Evolutionary conservation across 1,284 basidiomycete genomes (phyloP), one percentile per base, ranked within the genome.

Genomic region (Puccinia novopanici): DNA sequence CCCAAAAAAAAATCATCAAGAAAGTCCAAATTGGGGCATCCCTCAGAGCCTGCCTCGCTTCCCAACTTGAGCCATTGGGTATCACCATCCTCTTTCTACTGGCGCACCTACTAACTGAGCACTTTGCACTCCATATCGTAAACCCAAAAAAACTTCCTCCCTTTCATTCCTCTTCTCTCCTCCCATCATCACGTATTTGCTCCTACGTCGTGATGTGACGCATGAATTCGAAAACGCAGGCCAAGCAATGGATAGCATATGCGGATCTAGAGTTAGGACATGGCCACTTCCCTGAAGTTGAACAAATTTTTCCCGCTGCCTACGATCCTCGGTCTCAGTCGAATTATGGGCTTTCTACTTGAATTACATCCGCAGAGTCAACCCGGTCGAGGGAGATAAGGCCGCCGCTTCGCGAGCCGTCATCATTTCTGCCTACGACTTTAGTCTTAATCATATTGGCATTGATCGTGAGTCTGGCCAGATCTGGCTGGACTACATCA

Each of bases 401-500:
- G 82, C 84, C 40, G 86, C 86, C 80, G 84, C 81, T 89, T 91
- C 82, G 88, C 92, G 84, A 89, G 92, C 84, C 68, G 90, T 90
- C 19, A 91, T 99, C 80, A 90, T 91, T 57, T 92, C 93, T 83
- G 93, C 95, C 8, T 99, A 95, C 86, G 95, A 99, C 84, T 98
- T 94, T 84, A 95, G 94, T 0, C 88, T 98, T 76, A 91, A 90
- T 82, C 92, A 94, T 84, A 91, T 98, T 70, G 95, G 95, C 19
- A 91, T 92, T 63, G 89, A 90, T 84, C 86, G 87, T 40, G 88
- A 89, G 71, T 87, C 88, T 57, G 89, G 89, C 4, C 86, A 87
- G 71, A 88, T 90, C 68, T 90, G 89, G 89, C 86, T 86, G 71
- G 89, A 90, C 83, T 90, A 90, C 82, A 93, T 98, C 84, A 89